Base-by-base conservation (phyloP, 2,329 filamentous ascomycete genomes). In the Fusarium mexicanum region DNA sequence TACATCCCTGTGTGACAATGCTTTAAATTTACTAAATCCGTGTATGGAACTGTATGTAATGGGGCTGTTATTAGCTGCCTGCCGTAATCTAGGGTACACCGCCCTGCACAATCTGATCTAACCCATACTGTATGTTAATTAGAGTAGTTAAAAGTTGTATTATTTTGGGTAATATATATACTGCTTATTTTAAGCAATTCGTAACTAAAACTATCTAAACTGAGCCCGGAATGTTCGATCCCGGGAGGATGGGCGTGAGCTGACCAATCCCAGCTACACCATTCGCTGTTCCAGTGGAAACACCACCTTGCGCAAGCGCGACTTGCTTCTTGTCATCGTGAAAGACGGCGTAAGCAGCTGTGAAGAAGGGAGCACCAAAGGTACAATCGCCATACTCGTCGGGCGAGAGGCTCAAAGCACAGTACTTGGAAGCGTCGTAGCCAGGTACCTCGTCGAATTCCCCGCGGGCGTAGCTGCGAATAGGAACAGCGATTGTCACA, bases 121-220 rank as follows among this genome's bases (percentile, higher is more conserved):
- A 26, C 26, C 26, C 26, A 26, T 26, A 37, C 17, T 18, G 3
- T 9, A 18, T 18, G 35, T 18, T 37, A 17, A 37, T 5, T 10
- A 9, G 0, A 10, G 35, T 37, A 18, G 8, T 18, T 18, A 10
- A 37, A 5, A 9, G 0, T 2, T 5, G 18, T 37, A 18, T 10
- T 10, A 37, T 0, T 37, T 37, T 5, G 2, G 2, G 1, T 37
- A 5, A 18, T 37, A 1, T 10, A 18, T 18, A 18, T 37, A 37
- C 4, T 37, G 35, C 35, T 10, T 37, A 1, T 10, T 37, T 17
- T 6, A 37, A 37, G 9, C 2, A 37, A 10, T 37, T 10, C 17
- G 18, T 37, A 18, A 37, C 35, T 37, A 18, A 37, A 18, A 5
- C 8, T 35, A 13, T 24, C 24, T 44, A 44, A 44, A 44, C 11